phyloP scores from a whole-genome alignment of 1,139 yeast genomes.

The Hemisphaericaspora lyxosophila region DNA sequence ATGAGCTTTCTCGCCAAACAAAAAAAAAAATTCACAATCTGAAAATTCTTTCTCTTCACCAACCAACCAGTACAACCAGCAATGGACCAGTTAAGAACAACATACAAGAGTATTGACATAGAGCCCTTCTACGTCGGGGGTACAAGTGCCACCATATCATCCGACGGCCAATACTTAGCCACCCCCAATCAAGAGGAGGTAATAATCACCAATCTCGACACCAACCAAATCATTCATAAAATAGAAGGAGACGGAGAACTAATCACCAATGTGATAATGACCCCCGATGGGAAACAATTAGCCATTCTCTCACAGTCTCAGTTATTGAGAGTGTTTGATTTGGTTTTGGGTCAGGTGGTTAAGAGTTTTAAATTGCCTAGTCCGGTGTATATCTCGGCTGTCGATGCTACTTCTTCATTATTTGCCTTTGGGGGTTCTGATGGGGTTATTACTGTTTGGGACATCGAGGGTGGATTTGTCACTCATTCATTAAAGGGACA shows the following conservation, averaged over 20 bases:
- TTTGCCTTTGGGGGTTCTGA: slow-evolving; percentile 96
- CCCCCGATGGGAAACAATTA: slow-evolving; percentile 72
- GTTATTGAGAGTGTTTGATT: slow-evolving; percentile 65
- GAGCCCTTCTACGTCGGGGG: slow-evolving; percentile 87
- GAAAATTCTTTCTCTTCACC: slow-evolving; percentile 1
- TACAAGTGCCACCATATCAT: slow-evolving; percentile 66
- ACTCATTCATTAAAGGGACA: slow-evolving; percentile 95
- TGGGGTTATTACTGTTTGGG: slow-evolving; percentile 91
- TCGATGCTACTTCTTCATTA: slow-evolving; percentile 79
- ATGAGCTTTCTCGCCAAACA: slow-evolving; percentile 1
- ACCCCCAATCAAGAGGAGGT: slow-evolving; percentile 78
- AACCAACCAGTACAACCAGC: neutral
- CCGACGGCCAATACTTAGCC: slow-evolving; percentile 70
- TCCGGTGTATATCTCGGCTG: slow-evolving; percentile 77
- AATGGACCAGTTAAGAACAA: slow-evolving; percentile 33
- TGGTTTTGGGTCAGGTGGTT: slow-evolving; percentile 45
- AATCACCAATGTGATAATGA: slow-evolving; percentile 68
- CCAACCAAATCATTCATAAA: slow-evolving; percentile 57
- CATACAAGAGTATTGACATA: slow-evolving; percentile 34
- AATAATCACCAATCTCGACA: slow-evolving; percentile 60
- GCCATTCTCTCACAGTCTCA: slow-evolving; percentile 84
- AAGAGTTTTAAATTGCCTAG: slow-evolving; percentile 63
- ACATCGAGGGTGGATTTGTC: slow-evolving; percentile 79
- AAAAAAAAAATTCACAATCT: neutral
- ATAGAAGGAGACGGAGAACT: slow-evolving; percentile 86